Evolutionary conservation across 345 rosid genomes (phyloP).

Genomic region (Pugionium dolabratum): DNA sequence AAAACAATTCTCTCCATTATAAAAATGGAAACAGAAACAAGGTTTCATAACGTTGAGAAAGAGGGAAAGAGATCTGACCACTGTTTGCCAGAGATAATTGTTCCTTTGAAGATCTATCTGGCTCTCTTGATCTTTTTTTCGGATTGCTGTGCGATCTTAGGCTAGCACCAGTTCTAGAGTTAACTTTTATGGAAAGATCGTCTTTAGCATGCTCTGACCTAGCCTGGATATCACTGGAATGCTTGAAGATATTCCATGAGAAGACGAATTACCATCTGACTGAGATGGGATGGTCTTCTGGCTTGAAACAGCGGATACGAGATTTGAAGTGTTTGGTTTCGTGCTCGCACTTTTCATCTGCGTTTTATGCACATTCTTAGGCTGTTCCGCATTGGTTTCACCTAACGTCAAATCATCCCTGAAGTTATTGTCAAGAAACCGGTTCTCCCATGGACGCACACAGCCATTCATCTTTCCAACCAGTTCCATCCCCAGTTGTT

Average conservation of each 20-base stretch:
- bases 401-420: conserved; percentile 67
- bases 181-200: conserved; percentile 53
- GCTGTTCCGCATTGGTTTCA: conserved; percentile 53
- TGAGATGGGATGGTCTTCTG: conserved; percentile 70
- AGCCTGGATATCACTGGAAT: conserved; percentile 48
- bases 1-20: not conserved
- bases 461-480: conserved; percentile 99
- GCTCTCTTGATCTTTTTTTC: conserved; percentile 64
- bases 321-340: conserved; percentile 48
- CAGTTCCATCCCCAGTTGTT: conserved; percentile 99
- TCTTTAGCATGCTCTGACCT: conserved; percentile 59
- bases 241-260: conserved; percentile 61
- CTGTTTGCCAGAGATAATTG: conserved; percentile 71
- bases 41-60: not conserved
- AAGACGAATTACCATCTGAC: conserved; percentile 66
- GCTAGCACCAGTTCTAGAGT: conserved; percentile 49
- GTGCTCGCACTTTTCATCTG: conserved; percentile 57
- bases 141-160: conserved; percentile 88
- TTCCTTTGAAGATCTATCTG: conserved; percentile 59
- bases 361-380: conserved; percentile 50
- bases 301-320: conserved; percentile 46
- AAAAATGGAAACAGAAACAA: not conserved
- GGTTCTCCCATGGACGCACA: conserved; percentile 99
- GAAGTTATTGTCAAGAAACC: conserved; percentile 88
- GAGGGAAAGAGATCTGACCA: conserved; percentile 49